Base-by-base conservation (phyloP, 345 rosid species). In the Populus alba region DNA sequence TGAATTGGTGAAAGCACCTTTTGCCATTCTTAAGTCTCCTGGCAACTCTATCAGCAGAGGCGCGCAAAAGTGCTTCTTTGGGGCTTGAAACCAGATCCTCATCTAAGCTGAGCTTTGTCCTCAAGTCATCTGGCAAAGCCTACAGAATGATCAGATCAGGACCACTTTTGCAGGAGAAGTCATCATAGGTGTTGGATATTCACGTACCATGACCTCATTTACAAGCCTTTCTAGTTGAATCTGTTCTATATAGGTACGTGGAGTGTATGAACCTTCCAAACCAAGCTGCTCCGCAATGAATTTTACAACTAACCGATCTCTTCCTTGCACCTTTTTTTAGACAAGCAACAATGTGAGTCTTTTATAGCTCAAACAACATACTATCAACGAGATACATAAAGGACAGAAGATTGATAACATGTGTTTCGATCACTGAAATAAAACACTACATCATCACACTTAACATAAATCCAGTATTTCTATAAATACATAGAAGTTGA, bases 151-250 rank as follows among this genome's bases (percentile, higher is more conserved):
- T 75, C 69, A 66, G 31, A 77, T 70, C 78, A 81, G 43, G 71
- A 82, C 81, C 47, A 77, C 91, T 92, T 37, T 85, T 47, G 72
- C 72, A 72, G 37, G 66, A 78, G 67, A 67, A 68, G 62, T 66
- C 12, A 33, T 84, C 89, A 66, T 55, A 23, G 72, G 66, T 72
- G 43, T 17, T 35, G 25, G 66, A 73, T 71, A 73, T 76, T 70
- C 68, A 73, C 88, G 74, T 94, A 96, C 99, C 99, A 96, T 88
- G 73, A 96, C 95, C 83, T 96, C 99, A 83, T 91, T 92, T 77
- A 94, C 92, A 81, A 96, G 99, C 89, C 92, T 92, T 87, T 96
- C 99, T 75, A 96, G 89, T 87, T 96, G 98, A 77, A 96, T 96
- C 84, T 96, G 98, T 80, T 94, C 98, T 78, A 96, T 96, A 81